Conservation (phyloP, 2,329 filamentous ascomycete species). For the Calonectria hongkongensis region DNA sequence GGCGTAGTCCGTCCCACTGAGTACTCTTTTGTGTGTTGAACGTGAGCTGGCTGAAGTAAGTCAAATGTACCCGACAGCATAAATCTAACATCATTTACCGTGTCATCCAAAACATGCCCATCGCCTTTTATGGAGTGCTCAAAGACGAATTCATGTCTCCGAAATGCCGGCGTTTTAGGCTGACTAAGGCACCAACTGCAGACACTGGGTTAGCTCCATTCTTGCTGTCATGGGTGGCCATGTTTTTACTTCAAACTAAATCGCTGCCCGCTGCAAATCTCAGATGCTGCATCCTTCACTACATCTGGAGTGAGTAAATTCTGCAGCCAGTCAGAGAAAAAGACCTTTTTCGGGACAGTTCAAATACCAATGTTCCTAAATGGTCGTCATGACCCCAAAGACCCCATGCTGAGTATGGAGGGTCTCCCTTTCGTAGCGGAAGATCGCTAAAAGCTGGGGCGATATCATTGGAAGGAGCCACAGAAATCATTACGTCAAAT, state of each 20-base stretch:
- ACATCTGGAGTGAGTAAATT: slow-evolving; percentile 19
- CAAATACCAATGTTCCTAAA: slow-evolving; percentile 32
- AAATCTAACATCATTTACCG: background rate
- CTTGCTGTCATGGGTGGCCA: background rate
- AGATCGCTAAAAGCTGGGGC: slow-evolving; percentile 19
- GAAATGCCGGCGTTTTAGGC: slow-evolving; percentile 30
- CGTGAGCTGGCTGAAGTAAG: slow-evolving; percentile 14
- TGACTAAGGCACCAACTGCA: slow-evolving; percentile 33
- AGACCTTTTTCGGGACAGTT: no score
- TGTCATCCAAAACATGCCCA: slow-evolving; percentile 33
- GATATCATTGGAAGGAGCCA: background rate
- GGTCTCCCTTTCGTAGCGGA: slow-evolving; percentile 31
- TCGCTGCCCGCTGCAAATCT: slow-evolving; percentile 21
- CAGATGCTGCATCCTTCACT: slow-evolving; percentile 24
- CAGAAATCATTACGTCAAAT: background rate
- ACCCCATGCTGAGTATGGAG: slow-evolving; percentile 32
- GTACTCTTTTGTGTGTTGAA: slow-evolving; percentile 39
- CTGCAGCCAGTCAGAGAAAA: background rate
- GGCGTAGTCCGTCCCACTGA: slow-evolving; percentile 35
- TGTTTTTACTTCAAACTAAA: slow-evolving; percentile 32
- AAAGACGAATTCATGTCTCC: slow-evolving; percentile 31
- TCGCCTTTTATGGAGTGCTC: slow-evolving; percentile 22
- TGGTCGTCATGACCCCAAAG: slow-evolving; percentile 35
- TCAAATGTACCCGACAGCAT: background rate
- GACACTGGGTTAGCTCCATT: background rate